Evolutionary conservation across 2,329 filamentous ascomycete genomes (phyloP), one percentile per base, ranked within the genome.

Genomic region (Penicillium sp.): DNA sequence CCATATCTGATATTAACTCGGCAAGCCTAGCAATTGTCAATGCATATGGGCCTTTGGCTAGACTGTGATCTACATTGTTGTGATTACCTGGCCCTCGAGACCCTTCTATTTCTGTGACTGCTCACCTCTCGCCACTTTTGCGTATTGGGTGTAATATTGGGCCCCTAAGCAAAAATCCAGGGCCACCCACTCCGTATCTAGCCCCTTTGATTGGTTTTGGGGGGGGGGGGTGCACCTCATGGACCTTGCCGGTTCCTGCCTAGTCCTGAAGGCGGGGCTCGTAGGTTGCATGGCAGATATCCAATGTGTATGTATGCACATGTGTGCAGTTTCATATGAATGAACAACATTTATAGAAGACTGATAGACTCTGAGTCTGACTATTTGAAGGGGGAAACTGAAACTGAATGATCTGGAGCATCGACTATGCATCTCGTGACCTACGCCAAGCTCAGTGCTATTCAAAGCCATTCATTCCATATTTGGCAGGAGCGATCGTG

Each of bases 1-100:
- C 56, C 4, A 32, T 63, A 6, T 57, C 61, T 7, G 61, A 63
- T n/a, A 62, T 64, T 12, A 54, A 52, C 19, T 39, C 52, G 2
- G 54, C 57, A 2, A 55, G 53, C 10, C 32, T 64, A 13, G 61
- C 52, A 4, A 47, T 62, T 34, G 42, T 60, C 9, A 46, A 56
- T 8, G 28, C 54, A 24, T 53, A 63, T 52, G 47, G 43, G 4
- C 31, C 31, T 37, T 32, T 50, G 37, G 43, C 43, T 19, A 42
- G 47, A 19, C 12, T 44, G 15, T 43, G 12, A 38, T 17, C 3
- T 10, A 24, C 21, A 19, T 7, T 34, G n/a, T 28, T 38, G 24
- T 45, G 21, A 45, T 21, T 39, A 29, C 3, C 39, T 19, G 22
- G 15, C 9, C 15, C 15, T 26, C 9, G 9, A 39, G 9, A 3